Evolutionary conservation across 257 asterid species (phyloP).

Genomic region (Solanum lignicaule): DNA sequence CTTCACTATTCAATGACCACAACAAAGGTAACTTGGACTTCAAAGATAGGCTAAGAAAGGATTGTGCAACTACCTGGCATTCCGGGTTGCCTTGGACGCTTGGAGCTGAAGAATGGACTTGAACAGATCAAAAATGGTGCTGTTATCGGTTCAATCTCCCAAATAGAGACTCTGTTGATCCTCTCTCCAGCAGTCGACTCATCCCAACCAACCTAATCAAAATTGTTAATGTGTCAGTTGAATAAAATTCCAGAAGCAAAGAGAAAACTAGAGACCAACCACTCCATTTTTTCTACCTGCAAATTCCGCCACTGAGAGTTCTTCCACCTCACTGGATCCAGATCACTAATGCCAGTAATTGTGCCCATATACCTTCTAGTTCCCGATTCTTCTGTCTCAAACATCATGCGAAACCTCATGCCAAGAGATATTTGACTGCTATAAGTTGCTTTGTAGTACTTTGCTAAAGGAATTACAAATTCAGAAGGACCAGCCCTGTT

Average conservation of each 20-base stretch:
- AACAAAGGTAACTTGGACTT: neutral
- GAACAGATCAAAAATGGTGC: slow-evolving; percentile 97
- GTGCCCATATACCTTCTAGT: slow-evolving; percentile 98
- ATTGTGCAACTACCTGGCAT: slow-evolving; percentile 53
- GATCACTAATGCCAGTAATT: slow-evolving; percentile 77
- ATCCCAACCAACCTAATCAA: slow-evolving; percentile 87
- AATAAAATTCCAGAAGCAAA: neutral
- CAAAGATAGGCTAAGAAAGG: neutral
- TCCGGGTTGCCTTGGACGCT: slow-evolving; percentile 88
- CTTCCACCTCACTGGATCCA: slow-evolving; percentile 87
- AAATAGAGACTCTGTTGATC: slow-evolving; percentile 82
- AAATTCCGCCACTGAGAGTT: slow-evolving; percentile 96
- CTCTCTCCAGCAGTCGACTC: slow-evolving; percentile 89
- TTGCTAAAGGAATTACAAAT: slow-evolving; percentile 87
- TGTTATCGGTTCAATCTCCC: slow-evolving; percentile 96
- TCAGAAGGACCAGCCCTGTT: slow-evolving; percentile 94
- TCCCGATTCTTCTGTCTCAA: slow-evolving; percentile 94
- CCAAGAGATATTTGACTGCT: slow-evolving; percentile 84
- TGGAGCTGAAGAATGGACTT: slow-evolving; percentile 62
- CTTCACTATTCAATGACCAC: neutral
- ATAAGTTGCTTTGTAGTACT: slow-evolving; percentile 82
- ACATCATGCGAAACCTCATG: slow-evolving; percentile 93
- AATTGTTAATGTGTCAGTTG: neutral
- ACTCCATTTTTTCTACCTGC: slow-evolving; percentile 36
- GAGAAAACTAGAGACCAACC: neutral